Evolutionary conservation across 139 green algal genomes (phyloP), one percentile per base, ranked within the genome.

Genomic region (Chlamydomonas urium): DNA sequence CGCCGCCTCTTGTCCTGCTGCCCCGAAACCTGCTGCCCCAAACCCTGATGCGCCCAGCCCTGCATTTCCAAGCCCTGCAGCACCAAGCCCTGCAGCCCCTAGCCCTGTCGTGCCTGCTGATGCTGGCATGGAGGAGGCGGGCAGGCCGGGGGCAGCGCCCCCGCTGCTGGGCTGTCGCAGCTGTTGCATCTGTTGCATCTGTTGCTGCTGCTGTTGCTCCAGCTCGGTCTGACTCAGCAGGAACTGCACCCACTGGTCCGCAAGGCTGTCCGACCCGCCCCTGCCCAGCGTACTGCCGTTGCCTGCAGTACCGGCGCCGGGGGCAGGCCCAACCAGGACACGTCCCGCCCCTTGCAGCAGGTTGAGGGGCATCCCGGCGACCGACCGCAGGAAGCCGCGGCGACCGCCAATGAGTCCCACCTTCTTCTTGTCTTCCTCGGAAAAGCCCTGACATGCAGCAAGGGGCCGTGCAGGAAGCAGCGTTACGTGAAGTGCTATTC

Each of bases 231-330:
- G 85, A 62, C 81, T 79, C 24, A 90, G 75, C 29, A 90, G 69
- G 74, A 90, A 90, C 6, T 86, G 70, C 2, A 90, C 47, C 85
- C 85, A 88, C 68, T 84, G 77, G 29, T 83, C 78, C 3, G 77
- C 77, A 14, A 90, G 57, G 34, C 47, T 38, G 33, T 32, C 36
- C 5, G n/a, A n/a, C n/a, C 10, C 3, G 69, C 35, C 50, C 24
- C 56, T 34, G 10, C 32, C 63, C 10, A 29, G 33, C 34, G 35
- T 31, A 68, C 23, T 34, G 37, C n/a, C 24, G 24, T 10, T 31
- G 63, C 10, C 36, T 10, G 23, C 23, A 23, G 32, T 26, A 67
- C 21, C 38, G 5, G 32, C 60, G 14, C 33, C 48, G 28, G 33
- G 35, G n/a, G 8, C 37, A 14, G 48, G 28, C 1, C 58, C 47